These are phyloP conservation scores for Metschnikowia drakensbergensis DNA, from an alignment of 805 yeast species.

Conservation along the genomic window DNA sequence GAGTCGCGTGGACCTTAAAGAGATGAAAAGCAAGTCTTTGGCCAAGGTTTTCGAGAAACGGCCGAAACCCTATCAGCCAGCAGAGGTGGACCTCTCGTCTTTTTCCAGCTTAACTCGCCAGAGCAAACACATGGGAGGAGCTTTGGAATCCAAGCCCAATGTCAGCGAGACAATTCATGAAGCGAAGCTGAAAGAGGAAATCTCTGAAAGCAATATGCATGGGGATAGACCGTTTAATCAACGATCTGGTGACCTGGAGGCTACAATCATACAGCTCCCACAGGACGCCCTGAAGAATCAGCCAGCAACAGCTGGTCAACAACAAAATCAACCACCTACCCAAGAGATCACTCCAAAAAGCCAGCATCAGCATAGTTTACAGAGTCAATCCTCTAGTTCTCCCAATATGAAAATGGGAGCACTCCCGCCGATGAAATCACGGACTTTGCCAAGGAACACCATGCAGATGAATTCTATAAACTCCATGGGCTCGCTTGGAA, in stretches of 20 bases:
- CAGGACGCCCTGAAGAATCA: background rate
- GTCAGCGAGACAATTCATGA: background rate
- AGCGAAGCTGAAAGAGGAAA: background rate
- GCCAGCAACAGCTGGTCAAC: background rate
- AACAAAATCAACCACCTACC: background rate
- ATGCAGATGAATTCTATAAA: background rate
- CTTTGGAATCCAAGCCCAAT: background rate
- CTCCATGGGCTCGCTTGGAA: background rate
- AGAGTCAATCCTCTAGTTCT: background rate
- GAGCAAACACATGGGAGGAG: slow-evolving; percentile 16
- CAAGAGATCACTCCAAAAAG: background rate
- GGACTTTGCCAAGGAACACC: background rate
- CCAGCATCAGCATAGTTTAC: background rate
- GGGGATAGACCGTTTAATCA: background rate
- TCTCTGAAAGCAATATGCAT: background rate
- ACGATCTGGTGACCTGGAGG: slow-evolving; percentile 2
- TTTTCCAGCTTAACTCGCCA: slow-evolving; percentile 45
- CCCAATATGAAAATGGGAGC: background rate
- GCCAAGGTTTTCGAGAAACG: slow-evolving; percentile 4
- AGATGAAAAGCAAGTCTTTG: background rate
- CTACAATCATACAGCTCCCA: slow-evolving; percentile 2
- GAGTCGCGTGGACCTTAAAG: background rate
- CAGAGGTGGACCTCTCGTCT: slow-evolving; percentile 42
- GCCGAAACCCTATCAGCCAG: slow-evolving; percentile 41
- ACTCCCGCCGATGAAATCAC: background rate